These are phyloP conservation scores for Agaricus bisporus DNA, from an alignment of 768 basidiomycete species.

Conservation along the genomic window DNA sequence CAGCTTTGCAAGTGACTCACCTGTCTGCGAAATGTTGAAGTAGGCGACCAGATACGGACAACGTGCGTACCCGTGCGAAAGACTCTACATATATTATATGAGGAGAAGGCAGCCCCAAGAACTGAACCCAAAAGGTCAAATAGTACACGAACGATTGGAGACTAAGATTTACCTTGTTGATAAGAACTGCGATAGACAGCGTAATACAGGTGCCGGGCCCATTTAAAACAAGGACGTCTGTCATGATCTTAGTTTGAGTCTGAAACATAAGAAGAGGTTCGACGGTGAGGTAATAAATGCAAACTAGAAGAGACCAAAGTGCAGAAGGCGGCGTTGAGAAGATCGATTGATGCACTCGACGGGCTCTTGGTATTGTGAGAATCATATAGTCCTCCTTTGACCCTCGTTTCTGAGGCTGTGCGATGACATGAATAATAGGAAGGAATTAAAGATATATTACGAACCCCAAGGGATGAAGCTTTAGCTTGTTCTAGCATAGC, in stretches of 20 bases:
- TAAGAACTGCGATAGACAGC: conserved; percentile 62
- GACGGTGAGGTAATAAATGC: conserved; percentile 57
- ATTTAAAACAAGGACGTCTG: conserved; percentile 82
- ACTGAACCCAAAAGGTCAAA: conserved; percentile 31
- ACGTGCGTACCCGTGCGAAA: conserved; percentile 76
- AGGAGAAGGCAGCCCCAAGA: conserved; percentile 69
- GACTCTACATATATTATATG: conserved; percentile 86
- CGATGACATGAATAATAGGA: conserved; percentile 3
- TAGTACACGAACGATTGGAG: background rate
- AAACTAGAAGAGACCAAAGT: conserved; percentile 49
- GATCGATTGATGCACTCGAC: conserved; percentile 78
- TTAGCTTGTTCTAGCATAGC: conserved; percentile 50
- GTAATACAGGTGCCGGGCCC: conserved; percentile 93
- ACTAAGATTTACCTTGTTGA: conserved; percentile 57
- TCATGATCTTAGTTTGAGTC: conserved; percentile 20
- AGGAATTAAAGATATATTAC: background rate
- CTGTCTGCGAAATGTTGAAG: conserved; percentile 79
- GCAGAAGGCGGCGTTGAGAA: conserved; percentile 65
- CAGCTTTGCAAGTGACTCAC: conserved; percentile 28
- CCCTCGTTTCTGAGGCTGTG: background rate
- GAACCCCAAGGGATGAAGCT: conserved; percentile 14
- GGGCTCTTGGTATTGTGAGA: conserved; percentile 77
- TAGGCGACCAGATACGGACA: conserved; percentile 83
- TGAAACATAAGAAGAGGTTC: conserved; percentile 26
- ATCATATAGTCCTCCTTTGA: conserved; percentile 34